Evolutionary conservation across 495 filamentous ascomycete genomes (phyloP), one percentile per base, ranked within the genome.

Genomic region (Daldinia loculata): DNA sequence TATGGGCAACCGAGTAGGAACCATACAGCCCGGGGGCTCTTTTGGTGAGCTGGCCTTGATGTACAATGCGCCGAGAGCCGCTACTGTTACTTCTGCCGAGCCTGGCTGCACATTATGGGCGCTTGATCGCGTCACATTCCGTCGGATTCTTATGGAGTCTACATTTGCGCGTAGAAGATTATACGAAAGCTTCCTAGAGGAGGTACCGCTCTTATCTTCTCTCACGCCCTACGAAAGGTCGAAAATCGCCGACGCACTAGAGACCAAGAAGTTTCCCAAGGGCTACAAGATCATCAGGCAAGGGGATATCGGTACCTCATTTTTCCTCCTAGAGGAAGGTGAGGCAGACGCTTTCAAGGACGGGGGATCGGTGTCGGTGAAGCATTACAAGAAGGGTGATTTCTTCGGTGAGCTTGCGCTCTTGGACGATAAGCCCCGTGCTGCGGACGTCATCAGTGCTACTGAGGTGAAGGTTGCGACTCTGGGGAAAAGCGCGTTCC

Each of bases 31-130:
- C 3, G 96, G 96, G 29, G 93, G 94, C 59, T 96, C 93, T n/a
- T 99, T 99, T 81, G 95, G 95, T 68, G 95, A 99, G 81, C 84
- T 99, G 56, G 95, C 95, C 24, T 84, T 99, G 74, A 98, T 99
- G 95, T 99, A 99, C 82, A 98, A 98, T 74, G 93, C 95, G 15
- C 95, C 96, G 4, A 91, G 95, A 74, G 96, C 96, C n/a, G 95
- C 95, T 3, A 98, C 95, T 1, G 93, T 99, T 59, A 88, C 96
- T 59, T 95, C 92, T 17, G 89, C 89, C 27, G 93, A 96, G 59
- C 73, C 90, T 4, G 84, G 88, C 57, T 93, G 90, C 76, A 95
- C 90, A 1, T 86, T 99, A 6, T 99, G 95, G 95, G 93, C 93
- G 12, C 83, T 99, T 48, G 95, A 99, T 77, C 93, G 95, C 34